These are phyloP conservation scores for Alternaria sp. DNA, from an alignment of 2,329 filamentous ascomycete species.

Conservation along the genomic window DNA sequence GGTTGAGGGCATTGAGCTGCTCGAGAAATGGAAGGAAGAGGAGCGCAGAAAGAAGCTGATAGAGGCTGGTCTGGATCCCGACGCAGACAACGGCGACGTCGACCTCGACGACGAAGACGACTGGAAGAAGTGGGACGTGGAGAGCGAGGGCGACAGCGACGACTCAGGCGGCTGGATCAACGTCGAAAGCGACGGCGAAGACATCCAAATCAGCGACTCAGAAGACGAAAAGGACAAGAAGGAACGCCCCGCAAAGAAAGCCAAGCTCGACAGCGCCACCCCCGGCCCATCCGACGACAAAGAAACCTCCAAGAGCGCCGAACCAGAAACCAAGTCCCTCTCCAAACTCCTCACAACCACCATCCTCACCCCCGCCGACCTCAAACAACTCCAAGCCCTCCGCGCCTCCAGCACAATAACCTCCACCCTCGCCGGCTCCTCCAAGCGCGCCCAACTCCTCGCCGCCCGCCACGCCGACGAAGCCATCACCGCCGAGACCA, in stretches of 20 bases:
- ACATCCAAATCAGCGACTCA: constrained; percentile 73
- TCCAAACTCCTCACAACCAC: constrained; percentile 84
- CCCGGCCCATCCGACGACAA: constrained; percentile 48
- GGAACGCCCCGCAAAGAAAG: constrained; percentile 68
- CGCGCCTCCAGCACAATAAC: constrained; percentile 75
- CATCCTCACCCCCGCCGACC: constrained; percentile 92
- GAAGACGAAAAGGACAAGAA: constrained; percentile 68
- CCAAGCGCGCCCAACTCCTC: constrained; percentile 49
- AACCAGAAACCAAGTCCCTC: constrained; percentile 48
- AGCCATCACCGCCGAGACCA: constrained; percentile 86
- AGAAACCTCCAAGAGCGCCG: constrained; percentile 43
- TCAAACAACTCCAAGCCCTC: constrained; percentile 92
- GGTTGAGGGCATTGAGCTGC: constrained; percentile 89
- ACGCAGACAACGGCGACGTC: constrained; percentile 66
- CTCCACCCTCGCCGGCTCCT: constrained; percentile 59
- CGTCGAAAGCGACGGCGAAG: constrained; percentile 79
- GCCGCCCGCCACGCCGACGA: constrained; percentile 77
- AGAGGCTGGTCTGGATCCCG: constrained; percentile 69
- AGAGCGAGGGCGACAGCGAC: constrained; percentile 63
- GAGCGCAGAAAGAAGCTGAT: constrained; percentile 76
- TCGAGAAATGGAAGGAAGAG: constrained; percentile 93
- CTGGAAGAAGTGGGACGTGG: constrained; percentile 66
- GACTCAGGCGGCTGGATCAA: constrained; percentile 93
- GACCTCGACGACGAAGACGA: constrained; percentile 65
- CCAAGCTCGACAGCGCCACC: constrained; percentile 59